Base-by-base conservation (phyloP, 2,329 filamentous ascomycete genomes). In the Xylaria sp. region DNA sequence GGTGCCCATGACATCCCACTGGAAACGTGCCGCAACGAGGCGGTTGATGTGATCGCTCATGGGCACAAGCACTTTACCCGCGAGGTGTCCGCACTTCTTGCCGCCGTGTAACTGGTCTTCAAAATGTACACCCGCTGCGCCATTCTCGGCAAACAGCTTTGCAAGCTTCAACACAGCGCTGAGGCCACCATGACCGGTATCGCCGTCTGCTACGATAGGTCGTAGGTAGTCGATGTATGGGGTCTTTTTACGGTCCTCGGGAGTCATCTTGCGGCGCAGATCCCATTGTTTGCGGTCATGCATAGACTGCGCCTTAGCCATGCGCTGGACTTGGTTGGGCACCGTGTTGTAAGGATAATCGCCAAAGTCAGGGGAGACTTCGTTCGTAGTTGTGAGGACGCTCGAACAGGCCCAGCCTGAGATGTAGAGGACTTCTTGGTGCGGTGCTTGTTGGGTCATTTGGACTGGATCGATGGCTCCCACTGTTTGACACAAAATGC, bases 271-370 rank as follows among this genome's bases (percentile, higher is more conserved):
- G 74, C 94, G 88, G 68, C 96, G 87, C 28, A 89, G 84, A 80
- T 98, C 94, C 91, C 93, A 98, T 78, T 98, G 93, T 82, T 97
- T 97, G 74, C 96, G 91, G 81, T 99, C 96, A 80, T 99, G 96
- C 85, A 98, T 90, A 73, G 94, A 94, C 82, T 99, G 96, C 3
- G 96, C 96, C 83, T 98, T 98, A 84, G 97, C 94, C 61, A 99
- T 84, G 72, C 96, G 90, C 84, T 99, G 94, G 3, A 99, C 96
- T 81, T 98, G 96, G 82, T 98, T 98, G 9, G 96, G 96, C 4
- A 99, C 96, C 0, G 96, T 99, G 80, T 98, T 98, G 84, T 99
- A 99, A 0, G 96, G 96, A 80, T 99, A 99, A 82, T 99, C 96
- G 77, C 96, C 96, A 83, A 98, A 97, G 80, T 99, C 96, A 52